Base-by-base conservation (phyloP, 2,329 filamentous ascomycete species). In the Endoconidiophora polonica region DNA sequence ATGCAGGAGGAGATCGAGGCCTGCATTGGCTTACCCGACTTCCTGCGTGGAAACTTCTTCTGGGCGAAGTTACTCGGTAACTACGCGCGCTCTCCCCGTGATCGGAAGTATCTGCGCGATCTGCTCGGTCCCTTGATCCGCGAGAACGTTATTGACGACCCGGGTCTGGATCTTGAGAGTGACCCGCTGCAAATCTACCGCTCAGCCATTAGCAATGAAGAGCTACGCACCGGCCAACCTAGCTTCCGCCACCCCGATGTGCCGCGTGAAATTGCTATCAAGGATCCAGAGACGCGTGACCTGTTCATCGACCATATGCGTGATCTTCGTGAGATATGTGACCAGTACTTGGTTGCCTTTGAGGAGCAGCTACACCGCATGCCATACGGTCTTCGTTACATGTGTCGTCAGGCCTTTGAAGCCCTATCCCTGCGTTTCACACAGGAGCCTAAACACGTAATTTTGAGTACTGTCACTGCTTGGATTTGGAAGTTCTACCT, bases 141-240 rank as follows among this genome's bases (percentile, higher is more conserved):
- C 55, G 85, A 94, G 61, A 90, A 91, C 60, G 87, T 98, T 59
- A 81, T 96, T 49, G 91, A 94, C 49, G 91, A 95, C 57, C 81
- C 87, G 10, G 82, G 81, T 4, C 71, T 98, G 33, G 90, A 98
- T 61, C 72, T 98, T 23, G 91, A 98, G 65, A 95, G 90, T 62
- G 91, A 98, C 60, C 91, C 91, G 0, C 82, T 96, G 70, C 90
- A 96, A 58, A 98, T 98, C 52, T 96, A 98, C 65, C 79, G 85
- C 40, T 91, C 87, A 4, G 81, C 86, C 12, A 93, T 98, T 66
- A 96, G 93, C 67, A 94, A 98, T 58, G 90, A 96, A 64, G 91
- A 98, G 65, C 77, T 98, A 22, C 81, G 86, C 16, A 98, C 91
- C 0, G 91, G 91, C 3, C 78, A 79, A 56, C 79, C 86, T 18